Evolutionary conservation across 75 land plant species (phyloP).

Genomic region (Pseudotsuga menziesii): DNA sequence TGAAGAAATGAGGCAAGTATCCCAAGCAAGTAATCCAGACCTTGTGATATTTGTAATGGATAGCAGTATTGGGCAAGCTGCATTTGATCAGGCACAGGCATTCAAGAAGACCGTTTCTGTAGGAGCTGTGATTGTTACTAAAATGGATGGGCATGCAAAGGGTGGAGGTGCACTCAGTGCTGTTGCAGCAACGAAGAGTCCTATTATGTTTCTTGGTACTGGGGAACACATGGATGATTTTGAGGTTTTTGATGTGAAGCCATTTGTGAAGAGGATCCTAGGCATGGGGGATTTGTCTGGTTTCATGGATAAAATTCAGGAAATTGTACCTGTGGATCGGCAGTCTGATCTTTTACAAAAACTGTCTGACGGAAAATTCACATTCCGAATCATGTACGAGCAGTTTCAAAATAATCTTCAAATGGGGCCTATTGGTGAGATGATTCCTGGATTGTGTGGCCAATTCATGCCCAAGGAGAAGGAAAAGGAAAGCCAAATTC

Average conservation of each 20-base stretch:
- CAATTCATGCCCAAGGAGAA: constrained; percentile 92
- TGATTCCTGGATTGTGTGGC: constrained; percentile 89
- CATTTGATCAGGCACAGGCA: constrained; percentile 50
- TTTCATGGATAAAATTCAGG: constrained; percentile 46
- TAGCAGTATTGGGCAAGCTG: constrained; percentile 53
- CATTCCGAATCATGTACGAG: constrained; percentile 49
- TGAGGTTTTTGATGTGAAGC: constrained; percentile 47
- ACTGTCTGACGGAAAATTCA: constrained; percentile 40
- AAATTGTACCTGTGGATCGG: constrained; percentile 46
- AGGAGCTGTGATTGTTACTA: constrained; percentile 48
- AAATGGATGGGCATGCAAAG: constrained; percentile 59
- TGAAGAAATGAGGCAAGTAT: constrained; percentile 60
- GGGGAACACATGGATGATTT: constrained; percentile 55
- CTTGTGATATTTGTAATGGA: constrained; percentile 50
- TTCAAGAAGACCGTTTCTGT: constrained; percentile 52
- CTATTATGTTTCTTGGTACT: constrained; percentile 45
- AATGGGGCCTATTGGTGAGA: constrained; percentile 47
- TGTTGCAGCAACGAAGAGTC: constrained; percentile 55
- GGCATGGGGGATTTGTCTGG: constrained; percentile 56
- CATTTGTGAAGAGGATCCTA: constrained; percentile 52
- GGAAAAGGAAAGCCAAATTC: constrained; percentile 93
- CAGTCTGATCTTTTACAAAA: constrained; percentile 47
- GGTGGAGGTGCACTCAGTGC: constrained; percentile 56
- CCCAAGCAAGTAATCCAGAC: constrained; percentile 45
- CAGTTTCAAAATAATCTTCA: constrained; percentile 44